Base-by-base conservation (phyloP, 2,329 filamentous ascomycete genomes). In the Colletotrichum gloeosporioides region DNA sequence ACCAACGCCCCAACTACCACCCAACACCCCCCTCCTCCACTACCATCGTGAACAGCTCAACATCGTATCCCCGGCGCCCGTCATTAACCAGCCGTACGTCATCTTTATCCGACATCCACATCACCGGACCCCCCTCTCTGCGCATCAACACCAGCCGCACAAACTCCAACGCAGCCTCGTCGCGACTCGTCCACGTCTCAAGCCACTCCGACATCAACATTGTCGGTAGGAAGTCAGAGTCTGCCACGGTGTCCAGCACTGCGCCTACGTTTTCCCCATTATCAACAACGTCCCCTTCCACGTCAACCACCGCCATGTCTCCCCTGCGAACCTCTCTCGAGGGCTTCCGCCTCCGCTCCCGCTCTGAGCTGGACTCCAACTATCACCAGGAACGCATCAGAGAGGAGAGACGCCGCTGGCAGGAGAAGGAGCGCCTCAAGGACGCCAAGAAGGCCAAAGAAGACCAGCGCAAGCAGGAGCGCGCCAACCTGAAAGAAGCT, bases 361-460 rank as follows among this genome's bases (percentile, higher is more conserved):
- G 90, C 77, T 92, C 91, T 55, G 91, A 93, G 78, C 84, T 92
- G 18, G 90, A 92, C 80, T 88, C 89, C 8, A 87, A 85, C 15
- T 78, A 76, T 31, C 89, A 90, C 32, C 85, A 88, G 67, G 90
- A 92, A 77, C 89, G 91, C 57, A 89, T 93, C 39, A 88, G 90
- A 61, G 89, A 90, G 79, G 92, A 91, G 6, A 91, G 92, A 69
- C 90, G 90, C 79, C 92, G 90, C 80, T 93, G 93, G 77, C 88
- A 92, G 80, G 89, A 92, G 80, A 91, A 90, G 81, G 91, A 93
- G 82, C 87, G 87, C 18, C 85, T 85, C 69, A 93, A 93, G 83
- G 89, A 92, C 44, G 91, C 92, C 80, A 93, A 92, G 80, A 90
- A 91, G 65, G 91, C 89, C 18, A 89, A 89, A 15, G 90, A 92